Base-by-base conservation (phyloP, 768 basidiomycete species). In the Galerina sulciceps region DNA sequence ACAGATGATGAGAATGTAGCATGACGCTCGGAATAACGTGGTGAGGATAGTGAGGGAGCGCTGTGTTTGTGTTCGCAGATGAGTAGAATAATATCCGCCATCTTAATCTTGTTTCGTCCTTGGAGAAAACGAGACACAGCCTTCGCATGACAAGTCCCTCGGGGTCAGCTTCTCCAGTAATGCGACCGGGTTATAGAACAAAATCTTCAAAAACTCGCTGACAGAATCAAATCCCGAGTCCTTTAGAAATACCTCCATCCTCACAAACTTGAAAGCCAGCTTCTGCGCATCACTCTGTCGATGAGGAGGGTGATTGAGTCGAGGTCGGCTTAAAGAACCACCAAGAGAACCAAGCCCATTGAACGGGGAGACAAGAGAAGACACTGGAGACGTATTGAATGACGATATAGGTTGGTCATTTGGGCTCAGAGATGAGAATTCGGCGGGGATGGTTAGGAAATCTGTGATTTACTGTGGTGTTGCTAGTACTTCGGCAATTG, bases 21-120 rank as follows among this genome's bases (percentile, higher is more conserved):
- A 1, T 17, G 17, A 8, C 17, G 43, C 17, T 44, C 43, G 10
- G 2, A 20, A 20, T 44, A 44, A 17, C 22, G 8, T 17, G 55
- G n/a, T 52, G 63, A 36, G 50, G 38, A n/a, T 55, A 55, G 52
- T 55, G 61, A 26, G 42, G 54, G 54, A 4, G 45, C 54, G 37
- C 54, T 55, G 54, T 46, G 54, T 35, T 51, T 50, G 37, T 67
- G 63, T 13, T 45, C 38, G 48, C 65, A 68, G 13, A 68, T 38
- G 6, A 68, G 52, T 18, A 42, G 22, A 17, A 65, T 65, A 8
- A 67, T 62, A 13, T 54, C 47, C 1, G 45, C 58, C 53, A 64
- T 68, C 35, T 60, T 57, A 22, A 60, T 51, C 3, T 59, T 61
- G 1, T 53, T 60, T 11, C 59, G 50, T 22, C 64, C 64, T 40